Percentiles rank a stretch among this genome's conserved stretches.
Evolutionary conservation across 2,329 filamentous ascomycete species (phyloP).

Genomic region (Cylindrodendrum hubeiense): DNA sequence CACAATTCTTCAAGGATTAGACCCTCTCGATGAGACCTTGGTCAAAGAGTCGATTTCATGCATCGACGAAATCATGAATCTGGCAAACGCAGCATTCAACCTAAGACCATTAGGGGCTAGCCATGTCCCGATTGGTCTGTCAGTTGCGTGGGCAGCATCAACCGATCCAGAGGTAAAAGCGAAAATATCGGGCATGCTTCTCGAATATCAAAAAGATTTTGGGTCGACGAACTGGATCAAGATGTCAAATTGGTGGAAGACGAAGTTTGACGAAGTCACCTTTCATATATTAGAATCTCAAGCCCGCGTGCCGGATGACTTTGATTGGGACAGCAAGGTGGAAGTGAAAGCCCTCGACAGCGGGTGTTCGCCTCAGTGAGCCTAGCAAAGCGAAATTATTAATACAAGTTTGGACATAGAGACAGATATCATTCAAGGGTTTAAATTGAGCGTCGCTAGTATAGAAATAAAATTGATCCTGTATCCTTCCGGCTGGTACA

Average conservation of each 20-base stretch:
- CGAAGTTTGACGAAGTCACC: not conserved
- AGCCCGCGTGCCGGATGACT: not conserved
- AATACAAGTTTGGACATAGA: not conserved
- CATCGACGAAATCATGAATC: slow-evolving; percentile 38
- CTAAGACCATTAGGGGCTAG: slow-evolving; percentile 45
- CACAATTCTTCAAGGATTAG: slow-evolving; percentile 38
- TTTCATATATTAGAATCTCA: not conserved
- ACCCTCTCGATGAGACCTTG: slow-evolving; percentile 24
- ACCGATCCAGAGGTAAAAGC: slow-evolving; percentile 42
- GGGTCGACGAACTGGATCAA: slow-evolving; percentile 18
- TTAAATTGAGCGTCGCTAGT: not conserved
- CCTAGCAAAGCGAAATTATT: not conserved
- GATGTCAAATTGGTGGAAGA: slow-evolving; percentile 24
- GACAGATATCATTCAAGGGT: not conserved
- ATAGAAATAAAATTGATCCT: not conserved
- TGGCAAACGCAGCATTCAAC: slow-evolving; percentile 34
- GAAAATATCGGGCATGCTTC: slow-evolving; percentile 21
- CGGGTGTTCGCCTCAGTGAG: not conserved
- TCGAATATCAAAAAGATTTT: slow-evolving; percentile 38
- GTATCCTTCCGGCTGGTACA: not conserved
- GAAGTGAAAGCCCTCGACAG: not conserved
- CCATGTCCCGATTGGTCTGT: slow-evolving; percentile 42
- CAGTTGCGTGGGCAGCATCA: slow-evolving; percentile 41
- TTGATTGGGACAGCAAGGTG: not conserved
- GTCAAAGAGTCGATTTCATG: slow-evolving; percentile 31